These are phyloP conservation scores for Colletotrichum sp. DNA, from an alignment of 2,329 filamentous ascomycete genomes.

Conservation along the genomic window DNA sequence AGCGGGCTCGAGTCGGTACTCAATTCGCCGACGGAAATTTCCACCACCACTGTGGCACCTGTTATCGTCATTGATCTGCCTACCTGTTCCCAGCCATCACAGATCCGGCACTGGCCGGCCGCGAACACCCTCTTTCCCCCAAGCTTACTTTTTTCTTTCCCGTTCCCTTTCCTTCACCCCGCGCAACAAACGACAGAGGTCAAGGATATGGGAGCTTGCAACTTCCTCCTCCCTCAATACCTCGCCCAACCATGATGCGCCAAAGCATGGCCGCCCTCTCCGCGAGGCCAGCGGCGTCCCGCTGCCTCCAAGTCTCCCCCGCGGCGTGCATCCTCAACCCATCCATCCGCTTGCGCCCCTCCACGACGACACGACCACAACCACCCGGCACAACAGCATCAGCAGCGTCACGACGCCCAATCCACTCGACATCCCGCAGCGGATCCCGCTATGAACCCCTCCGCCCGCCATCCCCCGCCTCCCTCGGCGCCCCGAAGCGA, in stretches of 20 bases:
- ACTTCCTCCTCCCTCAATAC: background rate
- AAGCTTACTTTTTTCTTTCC: background rate
- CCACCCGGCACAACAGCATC: background rate
- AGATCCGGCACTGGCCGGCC: background rate
- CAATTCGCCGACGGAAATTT: slow-evolving; percentile 13
- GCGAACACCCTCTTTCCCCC: background rate
- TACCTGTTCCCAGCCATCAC: background rate
- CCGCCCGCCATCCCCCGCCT: slow-evolving; percentile 77
- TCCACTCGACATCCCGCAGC: slow-evolving; percentile 46
- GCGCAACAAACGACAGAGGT: background rate
- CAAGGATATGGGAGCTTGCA: background rate
- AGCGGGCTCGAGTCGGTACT: background rate
- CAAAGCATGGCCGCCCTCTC: slow-evolving; percentile 28
- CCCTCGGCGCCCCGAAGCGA: slow-evolving; percentile 73
- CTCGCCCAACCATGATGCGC: slow-evolving; percentile 28
- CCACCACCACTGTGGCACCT: background rate
- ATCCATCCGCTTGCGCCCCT: background rate
- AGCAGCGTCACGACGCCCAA: background rate
- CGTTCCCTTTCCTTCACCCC: background rate
- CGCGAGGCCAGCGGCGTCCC: slow-evolving; percentile 20
- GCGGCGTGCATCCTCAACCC: background rate
- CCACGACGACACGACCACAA: background rate
- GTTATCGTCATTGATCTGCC: slow-evolving; percentile 12
- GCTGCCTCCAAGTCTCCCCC: background rate
- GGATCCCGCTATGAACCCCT: slow-evolving; percentile 64